A percentile compares a stretch with the other conserved stretches of the same genome.
Conservation (phyloP, 345 rosid species). For the Syzygium aqueum region DNA sequence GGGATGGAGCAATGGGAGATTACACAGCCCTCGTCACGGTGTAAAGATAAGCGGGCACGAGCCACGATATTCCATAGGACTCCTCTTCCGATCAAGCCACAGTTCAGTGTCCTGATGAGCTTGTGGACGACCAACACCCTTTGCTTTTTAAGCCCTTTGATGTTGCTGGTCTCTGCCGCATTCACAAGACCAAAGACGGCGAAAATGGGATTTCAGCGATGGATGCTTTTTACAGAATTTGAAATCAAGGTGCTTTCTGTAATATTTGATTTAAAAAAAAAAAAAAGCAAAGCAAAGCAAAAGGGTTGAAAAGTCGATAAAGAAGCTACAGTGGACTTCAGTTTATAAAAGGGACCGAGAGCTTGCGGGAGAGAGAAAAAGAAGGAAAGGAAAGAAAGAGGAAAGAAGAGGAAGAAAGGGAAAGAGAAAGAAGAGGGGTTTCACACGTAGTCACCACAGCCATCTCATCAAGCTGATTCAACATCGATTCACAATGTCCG, state of each 20-base stretch:
- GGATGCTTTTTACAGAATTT: background rate
- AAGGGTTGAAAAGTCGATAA: too few species aligned
- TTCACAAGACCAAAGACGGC: background rate
- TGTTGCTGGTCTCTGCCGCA: background rate
- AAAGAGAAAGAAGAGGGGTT: too few species aligned
- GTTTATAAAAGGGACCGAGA: too few species aligned
- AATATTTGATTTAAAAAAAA: too few species aligned
- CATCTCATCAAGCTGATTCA: too few species aligned
- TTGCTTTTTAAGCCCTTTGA: background rate
- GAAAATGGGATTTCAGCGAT: background rate
- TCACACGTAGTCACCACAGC: too few species aligned
- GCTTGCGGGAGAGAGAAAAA: too few species aligned
- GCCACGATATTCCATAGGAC: constrained; percentile 9
- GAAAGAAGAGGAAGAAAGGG: too few species aligned
- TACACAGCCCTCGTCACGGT: background rate
- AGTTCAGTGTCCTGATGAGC: background rate
- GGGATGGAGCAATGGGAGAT: constrained; percentile 8
- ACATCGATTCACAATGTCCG: too few species aligned
- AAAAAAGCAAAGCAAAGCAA: too few species aligned
- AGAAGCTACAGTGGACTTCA: too few species aligned
- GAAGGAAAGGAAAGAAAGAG: too few species aligned
- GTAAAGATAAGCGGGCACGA: background rate
- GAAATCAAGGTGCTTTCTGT: background rate
- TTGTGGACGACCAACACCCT: background rate
- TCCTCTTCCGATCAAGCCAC: constrained; percentile 3